Evolutionary conservation across 345 rosid genomes (phyloP).

Genomic region (Barbarea vulgaris): DNA sequence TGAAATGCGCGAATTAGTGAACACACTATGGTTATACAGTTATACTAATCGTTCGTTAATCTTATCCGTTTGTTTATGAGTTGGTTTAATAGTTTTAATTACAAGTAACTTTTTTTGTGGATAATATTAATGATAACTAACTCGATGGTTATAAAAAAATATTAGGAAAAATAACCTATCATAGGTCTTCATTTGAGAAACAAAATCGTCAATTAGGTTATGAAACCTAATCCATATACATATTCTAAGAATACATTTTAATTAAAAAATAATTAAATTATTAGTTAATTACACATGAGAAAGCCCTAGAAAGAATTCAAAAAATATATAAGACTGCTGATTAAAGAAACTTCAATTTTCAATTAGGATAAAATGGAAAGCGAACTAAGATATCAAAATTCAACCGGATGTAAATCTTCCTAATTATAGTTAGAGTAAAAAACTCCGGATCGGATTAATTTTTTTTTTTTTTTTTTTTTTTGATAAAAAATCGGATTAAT

Average conservation of each 20-base stretch:
- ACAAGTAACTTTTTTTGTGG: too few relatives aligned
- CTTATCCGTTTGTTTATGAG: neutral
- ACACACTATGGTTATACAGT: neutral
- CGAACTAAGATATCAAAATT: neutral
- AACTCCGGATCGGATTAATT: conserved; percentile 10
- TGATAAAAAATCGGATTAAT: too few relatives aligned
- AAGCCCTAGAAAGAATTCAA: conserved; percentile 1
- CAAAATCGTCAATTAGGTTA: neutral
- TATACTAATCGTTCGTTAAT: too few relatives aligned
- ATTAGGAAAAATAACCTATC: neutral
- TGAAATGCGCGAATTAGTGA: neutral
- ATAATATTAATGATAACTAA: too few relatives aligned
- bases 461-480: too few relatives aligned
- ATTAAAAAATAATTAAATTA: neutral
- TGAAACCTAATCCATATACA: neutral
- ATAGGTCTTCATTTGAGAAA: neutral
- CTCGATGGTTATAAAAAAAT: too few relatives aligned
- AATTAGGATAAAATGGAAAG: neutral
- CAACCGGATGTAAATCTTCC: neutral
- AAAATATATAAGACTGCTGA: neutral
- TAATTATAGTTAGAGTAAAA: conserved; percentile 26
- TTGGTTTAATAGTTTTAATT: neutral
- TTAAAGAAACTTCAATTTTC: neutral
- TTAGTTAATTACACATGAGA: neutral
- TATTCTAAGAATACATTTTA: neutral